These are phyloP conservation scores for Populus tomentosa DNA, from an alignment of 441 rosid species.

Conservation along the genomic window DNA sequence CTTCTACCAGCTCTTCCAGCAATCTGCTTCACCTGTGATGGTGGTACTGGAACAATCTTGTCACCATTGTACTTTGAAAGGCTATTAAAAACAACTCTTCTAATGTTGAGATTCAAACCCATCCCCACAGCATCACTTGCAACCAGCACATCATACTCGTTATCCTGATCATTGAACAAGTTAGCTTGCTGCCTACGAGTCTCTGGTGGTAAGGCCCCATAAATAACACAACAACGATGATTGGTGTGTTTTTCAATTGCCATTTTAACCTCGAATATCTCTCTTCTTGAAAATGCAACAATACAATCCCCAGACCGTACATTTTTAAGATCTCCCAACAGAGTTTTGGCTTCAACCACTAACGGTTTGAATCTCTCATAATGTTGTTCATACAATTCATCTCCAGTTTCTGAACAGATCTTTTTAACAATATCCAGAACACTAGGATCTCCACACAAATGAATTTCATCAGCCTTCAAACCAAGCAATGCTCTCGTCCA, in stretches of 20 bases:
- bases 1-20: slow-evolving; percentile 98
- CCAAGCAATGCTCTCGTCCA: slow-evolving; percentile 95
- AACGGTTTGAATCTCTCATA: slow-evolving; percentile 83
- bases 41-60: slow-evolving; percentile 72
- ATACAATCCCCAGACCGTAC: slow-evolving; percentile 84
- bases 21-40: slow-evolving; percentile 92
- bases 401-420: slow-evolving; percentile 85
- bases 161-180: slow-evolving; percentile 82
- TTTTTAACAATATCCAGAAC: slow-evolving; percentile 72
- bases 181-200: slow-evolving; percentile 93
- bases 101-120: slow-evolving; percentile 93
- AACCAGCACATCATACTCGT: slow-evolving; percentile 87
- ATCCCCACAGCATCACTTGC: slow-evolving; percentile 97
- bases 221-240: slow-evolving; percentile 95
- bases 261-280: slow-evolving; percentile 88
- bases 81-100: slow-evolving; percentile 76
- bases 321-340: slow-evolving; percentile 71
- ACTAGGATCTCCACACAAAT: slow-evolving; percentile 94
- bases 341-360: slow-evolving; percentile 86
- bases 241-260: slow-evolving; percentile 80
- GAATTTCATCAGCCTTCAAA: slow-evolving; percentile 90
- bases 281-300: slow-evolving; percentile 92
- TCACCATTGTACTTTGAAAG: slow-evolving; percentile 85
- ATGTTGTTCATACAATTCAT: slow-evolving; percentile 75
- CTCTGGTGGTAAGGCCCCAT: slow-evolving; percentile 97